These are phyloP conservation scores for Anthostomella pinea DNA, from an alignment of 2,329 filamentous ascomycete genomes.

Conservation along the genomic window DNA sequence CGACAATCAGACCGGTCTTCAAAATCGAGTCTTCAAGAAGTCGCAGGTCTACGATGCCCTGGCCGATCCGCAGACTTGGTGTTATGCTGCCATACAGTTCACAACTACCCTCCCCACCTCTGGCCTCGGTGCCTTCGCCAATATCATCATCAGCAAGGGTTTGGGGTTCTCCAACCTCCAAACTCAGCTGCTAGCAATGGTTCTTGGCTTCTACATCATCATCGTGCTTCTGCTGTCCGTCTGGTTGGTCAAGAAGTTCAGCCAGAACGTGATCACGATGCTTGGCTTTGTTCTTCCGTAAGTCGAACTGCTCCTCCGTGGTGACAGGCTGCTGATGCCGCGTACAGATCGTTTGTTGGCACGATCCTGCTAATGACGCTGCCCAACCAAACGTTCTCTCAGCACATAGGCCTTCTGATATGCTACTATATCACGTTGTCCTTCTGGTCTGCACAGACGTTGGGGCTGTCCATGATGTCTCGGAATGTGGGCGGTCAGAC, in stretches of 20 bases:
- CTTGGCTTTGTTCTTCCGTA: conserved; percentile 62
- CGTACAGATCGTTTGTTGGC: conserved; percentile 61
- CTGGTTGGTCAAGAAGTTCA: conserved; percentile 65
- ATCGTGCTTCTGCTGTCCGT: conserved; percentile 63
- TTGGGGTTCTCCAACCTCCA: conserved; percentile 64
- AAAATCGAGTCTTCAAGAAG: conserved; percentile 50
- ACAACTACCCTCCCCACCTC: conserved; percentile 72
- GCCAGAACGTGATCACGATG: conserved; percentile 69
- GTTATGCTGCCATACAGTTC: conserved; percentile 63
- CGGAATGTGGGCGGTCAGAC: conserved; percentile 71
- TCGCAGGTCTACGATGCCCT: conserved; percentile 51
- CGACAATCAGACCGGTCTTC: conserved; percentile 59
- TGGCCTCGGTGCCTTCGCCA: conserved; percentile 70
- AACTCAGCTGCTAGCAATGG: conserved; percentile 73
- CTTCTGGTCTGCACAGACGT: conserved; percentile 72
- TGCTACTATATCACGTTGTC: conserved; percentile 74
- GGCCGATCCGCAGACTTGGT: conserved; percentile 64
- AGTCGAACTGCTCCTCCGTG: conserved; percentile 26
- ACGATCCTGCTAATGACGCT: conserved; percentile 72
- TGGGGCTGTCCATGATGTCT: conserved; percentile 64
- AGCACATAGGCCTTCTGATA: conserved; percentile 65
- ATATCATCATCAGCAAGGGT: conserved; percentile 65
- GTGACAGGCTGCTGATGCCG: conserved; percentile 1
- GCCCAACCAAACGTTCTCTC: conserved; percentile 52
- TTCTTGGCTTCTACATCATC: conserved; percentile 71